Base-by-base conservation (phyloP, 495 filamentous ascomycete species). In the Xeromyces bisporus region DNA sequence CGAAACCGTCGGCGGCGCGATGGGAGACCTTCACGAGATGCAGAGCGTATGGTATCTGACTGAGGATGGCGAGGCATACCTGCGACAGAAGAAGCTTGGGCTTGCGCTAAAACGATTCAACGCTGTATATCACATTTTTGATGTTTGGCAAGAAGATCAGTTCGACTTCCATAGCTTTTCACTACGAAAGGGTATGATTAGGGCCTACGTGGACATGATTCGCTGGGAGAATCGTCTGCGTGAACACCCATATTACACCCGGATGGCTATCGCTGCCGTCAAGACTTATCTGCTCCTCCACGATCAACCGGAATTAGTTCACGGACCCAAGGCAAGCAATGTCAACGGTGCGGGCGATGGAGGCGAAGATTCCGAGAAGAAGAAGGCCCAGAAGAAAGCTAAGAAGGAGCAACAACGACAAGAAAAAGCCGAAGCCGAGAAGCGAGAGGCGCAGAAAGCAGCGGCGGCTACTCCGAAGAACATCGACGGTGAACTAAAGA, bases 91-190 rank as follows among this genome's bases (percentile, higher is more conserved):
- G 40, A 82, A 85, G 42, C 56, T 83, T 26, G 80, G 75, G 1
- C 67, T 93, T 37, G 86, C 91, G 2, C 62, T 99, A 25, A 99
- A 99, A 60, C 73, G 89, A 20, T 86, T 89, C 46, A 75, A 79
- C 35, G 66, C 77, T 2, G 69, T 93, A 32, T 77, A 73, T 51
- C 83, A 87, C 55, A 85, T 96, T 35, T 96, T 99, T 42, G 87
- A 94, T 17, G 73, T 79, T 24, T 99, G 89, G 89, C 76, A 91
- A 40, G 89, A 99, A 41, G 89, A 99, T 42, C 89, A 99, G 44
- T 94, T 93, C 43, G 89, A 99, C 48, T 99, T 99, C 64, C 89
- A 99, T 58, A 80, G 73, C 52, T 99, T 96, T 58, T 94, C 86
- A 6, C 62, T 96, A 5, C 67, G 86, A 7, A 96, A 96, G 55